Base-by-base conservation (phyloP, 2,329 filamentous ascomycete species). In the Talaromyces sp. region DNA sequence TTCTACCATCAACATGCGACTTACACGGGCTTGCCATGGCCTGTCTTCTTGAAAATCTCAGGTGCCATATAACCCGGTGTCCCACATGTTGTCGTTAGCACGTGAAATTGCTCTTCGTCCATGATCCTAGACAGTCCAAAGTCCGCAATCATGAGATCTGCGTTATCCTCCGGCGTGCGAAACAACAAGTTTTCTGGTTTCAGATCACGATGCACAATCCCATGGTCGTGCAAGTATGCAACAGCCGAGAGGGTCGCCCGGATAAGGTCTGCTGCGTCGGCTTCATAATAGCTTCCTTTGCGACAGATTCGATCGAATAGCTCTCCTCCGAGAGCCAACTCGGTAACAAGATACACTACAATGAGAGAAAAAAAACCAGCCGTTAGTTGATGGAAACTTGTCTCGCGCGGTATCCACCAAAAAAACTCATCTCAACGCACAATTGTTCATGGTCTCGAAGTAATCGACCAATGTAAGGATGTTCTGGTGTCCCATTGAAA, bases 381-480 rank as follows among this genome's bases (percentile, higher is more conserved):
- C 35, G 19, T 35, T 14, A 56, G n/a, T 24, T 14, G 35, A 5
- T 35, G 29, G 5, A 17, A 21, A 54, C 10, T 26, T 35, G 21
- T 35, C 52, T 54, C 24, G 29, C 5, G 4, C 14, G 26, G 17
- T 53, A 53, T 53, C 50, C 26, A 19, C 38, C 35, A 11, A 32
- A 27, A 27, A 27, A 26, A 26, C 9, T 56, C 21, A 43, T 24
- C 29, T 13, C 26, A 32, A 69, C 82, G 60, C 77, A 88, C 86
- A 84, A 78, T 99, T 99, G 80, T 99, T 98, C 90, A 97, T 96
- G 7, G 95, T 99, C 80, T 99, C 95, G 73, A 99, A 99, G 78
- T 98, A 99, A 80, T 99, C 95, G 69, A 98, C 95, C 62, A 99
- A 84, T 1, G 95, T 99, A 63, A 99, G 81, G 73, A 99, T 98